phyloP scores from a whole-genome alignment of 208 protist species.

The Leishmania braziliensis region DNA sequence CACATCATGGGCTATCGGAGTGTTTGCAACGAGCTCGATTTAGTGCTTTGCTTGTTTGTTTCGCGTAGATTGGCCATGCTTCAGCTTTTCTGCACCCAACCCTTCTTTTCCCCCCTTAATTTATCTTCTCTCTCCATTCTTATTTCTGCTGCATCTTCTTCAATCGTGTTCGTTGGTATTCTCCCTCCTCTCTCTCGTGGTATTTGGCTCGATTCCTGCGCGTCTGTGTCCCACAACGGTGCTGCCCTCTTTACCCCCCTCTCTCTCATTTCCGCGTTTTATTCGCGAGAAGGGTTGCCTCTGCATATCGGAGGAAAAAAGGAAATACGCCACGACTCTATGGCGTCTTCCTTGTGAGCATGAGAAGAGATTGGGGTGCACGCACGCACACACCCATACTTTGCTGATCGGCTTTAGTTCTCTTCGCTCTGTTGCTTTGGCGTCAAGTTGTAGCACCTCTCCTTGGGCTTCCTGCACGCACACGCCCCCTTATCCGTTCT shows the following conservation, averaged over 20 bases:
- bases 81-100: not conserved
- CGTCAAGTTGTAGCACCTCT: not conserved
- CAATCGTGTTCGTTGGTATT: not conserved
- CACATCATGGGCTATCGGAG: not conserved
- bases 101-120: too few relatives aligned
- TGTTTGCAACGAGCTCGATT: too few relatives aligned
- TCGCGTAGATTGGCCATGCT: not conserved
- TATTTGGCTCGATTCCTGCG: not conserved
- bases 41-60: not conserved
- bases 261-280: too few relatives aligned
- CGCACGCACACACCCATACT: not conserved
- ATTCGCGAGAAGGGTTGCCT: too few relatives aligned
- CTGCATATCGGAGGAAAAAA: not conserved
- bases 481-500: not conserved
- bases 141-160: not conserved
- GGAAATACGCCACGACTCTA: not conserved
- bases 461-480: not conserved
- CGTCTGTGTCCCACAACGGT: not conserved
- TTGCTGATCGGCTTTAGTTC: not conserved
- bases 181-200: too few relatives aligned
- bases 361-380: not conserved
- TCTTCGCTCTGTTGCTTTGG: not conserved
- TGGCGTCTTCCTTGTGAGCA: not conserved
- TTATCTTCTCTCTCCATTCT: not conserved
- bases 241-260: not conserved